Conservation (phyloP, 768 basidiomycete genomes). For the Inosperma sp. region DNA sequence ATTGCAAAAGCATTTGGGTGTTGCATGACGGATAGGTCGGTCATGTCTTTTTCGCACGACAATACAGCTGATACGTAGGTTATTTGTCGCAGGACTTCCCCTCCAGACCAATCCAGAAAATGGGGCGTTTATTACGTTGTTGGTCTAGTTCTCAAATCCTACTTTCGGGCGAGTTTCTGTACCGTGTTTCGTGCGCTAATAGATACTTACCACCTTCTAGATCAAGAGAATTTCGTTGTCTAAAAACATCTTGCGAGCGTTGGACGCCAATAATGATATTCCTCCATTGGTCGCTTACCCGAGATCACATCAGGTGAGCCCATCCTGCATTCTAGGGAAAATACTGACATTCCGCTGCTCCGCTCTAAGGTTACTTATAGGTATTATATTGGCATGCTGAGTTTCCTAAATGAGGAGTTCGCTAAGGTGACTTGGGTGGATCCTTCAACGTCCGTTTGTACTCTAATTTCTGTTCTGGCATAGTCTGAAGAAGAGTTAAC, state of each 20-base stretch:
- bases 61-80: not conserved
- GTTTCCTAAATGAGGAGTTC: constrained; percentile 91
- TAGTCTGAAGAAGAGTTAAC: constrained; percentile 85
- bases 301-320: constrained; percentile 72
- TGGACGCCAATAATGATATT: constrained; percentile 80
- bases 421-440: constrained; percentile 50
- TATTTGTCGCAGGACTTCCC: constrained; percentile 49
- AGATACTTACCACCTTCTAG: constrained; percentile 34
- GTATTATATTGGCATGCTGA: constrained; percentile 94
- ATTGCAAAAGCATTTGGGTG: constrained; percentile 87
- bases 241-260: constrained; percentile 86
- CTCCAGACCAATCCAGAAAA: constrained; percentile 69
- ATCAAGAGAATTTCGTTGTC: constrained; percentile 88
- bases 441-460: not conserved
- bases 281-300: constrained; percentile 75
- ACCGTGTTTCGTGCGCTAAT: not conserved
- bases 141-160: constrained; percentile 85
- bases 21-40: constrained; percentile 73
- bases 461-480: not conserved
- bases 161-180: constrained; percentile 71
- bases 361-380: constrained; percentile 75
- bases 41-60: not conserved
- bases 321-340: constrained; percentile 10
- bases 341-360: not conserved
- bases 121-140: constrained; percentile 94